Evolutionary conservation across 495 filamentous ascomycete species (phyloP).

Genomic region (Penicillium chermesinum): DNA sequence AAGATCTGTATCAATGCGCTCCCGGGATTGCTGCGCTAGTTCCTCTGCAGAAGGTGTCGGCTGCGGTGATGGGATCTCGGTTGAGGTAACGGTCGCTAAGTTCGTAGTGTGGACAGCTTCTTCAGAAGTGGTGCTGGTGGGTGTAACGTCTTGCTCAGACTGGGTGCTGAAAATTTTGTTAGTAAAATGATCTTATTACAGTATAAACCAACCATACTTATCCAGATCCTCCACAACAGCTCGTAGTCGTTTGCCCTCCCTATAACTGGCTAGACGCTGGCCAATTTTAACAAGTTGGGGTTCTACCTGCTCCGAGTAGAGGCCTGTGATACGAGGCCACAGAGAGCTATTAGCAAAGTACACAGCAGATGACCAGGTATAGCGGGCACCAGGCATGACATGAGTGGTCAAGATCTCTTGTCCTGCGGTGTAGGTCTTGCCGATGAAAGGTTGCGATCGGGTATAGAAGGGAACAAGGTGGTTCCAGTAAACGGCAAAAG

Average conservation of each 20-base stretch:
- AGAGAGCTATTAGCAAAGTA: constrained; percentile 67
- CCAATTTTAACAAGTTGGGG: constrained; percentile 91
- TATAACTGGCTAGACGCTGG: constrained; percentile 80
- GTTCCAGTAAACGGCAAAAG: constrained; percentile 62
- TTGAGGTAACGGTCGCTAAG: constrained; percentile 20
- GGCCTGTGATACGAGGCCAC: constrained; percentile 70
- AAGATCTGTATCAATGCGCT: constrained; percentile 73
- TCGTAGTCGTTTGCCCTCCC: constrained; percentile 58
- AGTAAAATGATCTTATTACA: neutral
- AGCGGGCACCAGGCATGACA: constrained; percentile 64
- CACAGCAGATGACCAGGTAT: constrained; percentile 60
- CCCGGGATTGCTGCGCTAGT: constrained; percentile 50
- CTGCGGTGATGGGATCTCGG: constrained; percentile 18
- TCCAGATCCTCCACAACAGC: constrained; percentile 54
- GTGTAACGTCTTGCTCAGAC: constrained; percentile 25
- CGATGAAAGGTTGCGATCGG: constrained; percentile 64
- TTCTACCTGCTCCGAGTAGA: constrained; percentile 89
- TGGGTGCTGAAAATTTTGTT: constrained; percentile 18
- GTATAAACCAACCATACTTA: constrained; percentile 26
- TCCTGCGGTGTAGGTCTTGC: constrained; percentile 60
- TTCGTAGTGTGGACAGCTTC: constrained; percentile 17
- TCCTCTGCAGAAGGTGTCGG: constrained; percentile 35
- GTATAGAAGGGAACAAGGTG: constrained; percentile 71
- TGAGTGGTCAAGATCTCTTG: constrained; percentile 65
- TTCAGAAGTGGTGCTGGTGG: constrained; percentile 17